Evolutionary conservation across 345 rosid genomes (phyloP).

Genomic region (Carallia pectinifolia): DNA sequence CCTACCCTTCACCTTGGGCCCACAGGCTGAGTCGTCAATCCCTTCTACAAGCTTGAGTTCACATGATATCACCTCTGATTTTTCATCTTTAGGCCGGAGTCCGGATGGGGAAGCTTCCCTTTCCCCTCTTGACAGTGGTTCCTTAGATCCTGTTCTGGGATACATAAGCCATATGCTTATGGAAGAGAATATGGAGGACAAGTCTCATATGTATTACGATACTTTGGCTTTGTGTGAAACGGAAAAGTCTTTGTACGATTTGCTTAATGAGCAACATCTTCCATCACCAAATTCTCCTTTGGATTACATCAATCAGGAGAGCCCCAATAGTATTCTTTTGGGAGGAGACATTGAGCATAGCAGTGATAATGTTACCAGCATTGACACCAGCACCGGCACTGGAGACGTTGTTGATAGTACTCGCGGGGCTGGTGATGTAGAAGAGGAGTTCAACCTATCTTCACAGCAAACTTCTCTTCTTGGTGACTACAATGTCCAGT

Average conservation of each 20-base stretch:
- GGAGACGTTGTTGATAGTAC: neutral
- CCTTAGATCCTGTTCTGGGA: conserved; percentile 26
- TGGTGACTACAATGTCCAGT: conserved; percentile 11
- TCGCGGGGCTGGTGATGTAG: conserved; percentile 1
- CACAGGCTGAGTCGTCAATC: conserved; percentile 11
- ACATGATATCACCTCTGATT: neutral
- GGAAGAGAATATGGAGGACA: conserved; percentile 33
- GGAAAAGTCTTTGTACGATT: conserved; percentile 28
- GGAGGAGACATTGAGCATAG: conserved; percentile 9
- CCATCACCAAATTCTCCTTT: conserved; percentile 3
- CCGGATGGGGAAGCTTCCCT: conserved; percentile 36
- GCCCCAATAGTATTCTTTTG: conserved; percentile 19
- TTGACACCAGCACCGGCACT: neutral
- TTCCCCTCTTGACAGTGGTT: conserved; percentile 23
- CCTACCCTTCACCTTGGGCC: conserved; percentile 9
- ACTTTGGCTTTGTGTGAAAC: conserved; percentile 23
- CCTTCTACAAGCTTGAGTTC: neutral
- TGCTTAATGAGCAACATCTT: conserved; percentile 18
- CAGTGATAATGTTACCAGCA: conserved; percentile 8
- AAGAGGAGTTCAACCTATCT: conserved; percentile 2
- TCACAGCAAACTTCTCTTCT: conserved; percentile 14
- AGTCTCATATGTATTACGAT: conserved; percentile 26
- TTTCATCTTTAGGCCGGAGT: conserved; percentile 5
- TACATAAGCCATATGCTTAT: conserved; percentile 31
- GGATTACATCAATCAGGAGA: conserved; percentile 11